These are phyloP conservation scores for Aspergillus persii DNA, from an alignment of 2,329 filamentous ascomycete genomes.

Conservation along the genomic window DNA sequence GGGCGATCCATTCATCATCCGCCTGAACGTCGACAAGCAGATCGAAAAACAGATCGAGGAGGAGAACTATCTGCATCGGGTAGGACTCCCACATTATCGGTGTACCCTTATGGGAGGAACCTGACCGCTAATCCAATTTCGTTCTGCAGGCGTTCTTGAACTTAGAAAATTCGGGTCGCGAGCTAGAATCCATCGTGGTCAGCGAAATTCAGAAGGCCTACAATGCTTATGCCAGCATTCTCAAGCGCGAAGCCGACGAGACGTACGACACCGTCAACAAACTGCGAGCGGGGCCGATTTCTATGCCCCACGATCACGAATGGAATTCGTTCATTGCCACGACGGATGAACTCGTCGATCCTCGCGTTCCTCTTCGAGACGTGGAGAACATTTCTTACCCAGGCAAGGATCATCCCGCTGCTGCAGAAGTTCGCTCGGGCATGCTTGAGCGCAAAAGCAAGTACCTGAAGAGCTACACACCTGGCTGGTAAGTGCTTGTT, in stretches of 20 bases:
- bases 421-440: slow-evolving; percentile 80
- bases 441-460: slow-evolving; percentile 98
- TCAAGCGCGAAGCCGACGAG: slow-evolving; percentile 86
- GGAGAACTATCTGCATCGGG: slow-evolving; percentile 93
- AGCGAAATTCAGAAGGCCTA: slow-evolving; percentile 98
- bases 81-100: slow-evolving; percentile 41
- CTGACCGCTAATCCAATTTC: slow-evolving; percentile 4
- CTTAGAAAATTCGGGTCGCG: slow-evolving; percentile 86
- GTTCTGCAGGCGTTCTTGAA: slow-evolving; percentile 80
- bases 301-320: slow-evolving; percentile 92
- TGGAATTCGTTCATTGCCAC: slow-evolving; percentile 79
- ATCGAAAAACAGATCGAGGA: slow-evolving; percentile 92
- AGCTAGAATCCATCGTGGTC: slow-evolving; percentile 93
- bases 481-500: slow-evolving; percentile 70
- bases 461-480: slow-evolving; percentile 95
- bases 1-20: slow-evolving; percentile 86
- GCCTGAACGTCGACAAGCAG: slow-evolving; percentile 81
- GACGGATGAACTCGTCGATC: slow-evolving; percentile 85
- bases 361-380: slow-evolving; percentile 72
- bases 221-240: slow-evolving; percentile 85
- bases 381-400: slow-evolving; percentile 86
- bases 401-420: slow-evolving; percentile 80
- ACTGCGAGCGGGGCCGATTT: slow-evolving; percentile 77
- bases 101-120: background rate
- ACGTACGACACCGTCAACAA: slow-evolving; percentile 75